phyloP scores from a whole-genome alignment of 2,329 filamentous ascomycete genomes.

The Metarhizium robertsii region DNA sequence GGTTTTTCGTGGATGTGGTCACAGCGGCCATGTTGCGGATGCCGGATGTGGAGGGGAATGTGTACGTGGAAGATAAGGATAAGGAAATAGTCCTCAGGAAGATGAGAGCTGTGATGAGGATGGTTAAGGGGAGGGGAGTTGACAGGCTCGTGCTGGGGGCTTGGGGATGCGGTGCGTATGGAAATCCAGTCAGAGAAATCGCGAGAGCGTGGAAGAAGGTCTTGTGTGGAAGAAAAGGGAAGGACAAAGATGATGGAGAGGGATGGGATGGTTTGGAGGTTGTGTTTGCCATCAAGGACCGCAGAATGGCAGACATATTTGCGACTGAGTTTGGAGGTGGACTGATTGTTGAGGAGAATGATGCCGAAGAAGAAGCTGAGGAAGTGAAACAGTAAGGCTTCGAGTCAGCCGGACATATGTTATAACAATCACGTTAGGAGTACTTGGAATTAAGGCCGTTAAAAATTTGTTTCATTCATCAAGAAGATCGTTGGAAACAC shows the following conservation, averaged over 20 bases:
- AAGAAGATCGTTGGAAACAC: neutral
- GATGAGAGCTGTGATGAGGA: conserved; percentile 48
- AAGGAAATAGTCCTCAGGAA: conserved; percentile 41
- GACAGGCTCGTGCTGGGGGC: conserved; percentile 48
- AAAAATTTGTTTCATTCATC: neutral
- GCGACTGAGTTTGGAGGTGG: conserved; percentile 3
- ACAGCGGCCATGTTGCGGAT: conserved; percentile 49
- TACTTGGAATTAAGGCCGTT: neutral
- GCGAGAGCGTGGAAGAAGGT: conserved; percentile 40
- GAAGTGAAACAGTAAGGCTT: neutral
- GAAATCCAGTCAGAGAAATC: conserved; percentile 50
- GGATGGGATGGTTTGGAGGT: conserved; percentile 4
- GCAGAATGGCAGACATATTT: conserved; percentile 5
- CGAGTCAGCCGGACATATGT: neutral
- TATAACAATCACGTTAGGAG: neutral
- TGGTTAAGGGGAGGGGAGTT: conserved; percentile 35
- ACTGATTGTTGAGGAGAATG: neutral
- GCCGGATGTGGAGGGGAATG: conserved; percentile 38
- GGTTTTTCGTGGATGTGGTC: conserved; percentile 50
- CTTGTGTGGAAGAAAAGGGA: conserved; percentile 8
- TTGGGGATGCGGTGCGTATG: conserved; percentile 57
- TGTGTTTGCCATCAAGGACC: conserved; percentile 5
- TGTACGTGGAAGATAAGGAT: conserved; percentile 37
- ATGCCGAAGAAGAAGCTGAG: neutral
- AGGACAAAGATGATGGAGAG: neutral